Conservation (phyloP, 2,329 filamentous ascomycete species). For the Aspergillus pseudotamarii region DNA sequence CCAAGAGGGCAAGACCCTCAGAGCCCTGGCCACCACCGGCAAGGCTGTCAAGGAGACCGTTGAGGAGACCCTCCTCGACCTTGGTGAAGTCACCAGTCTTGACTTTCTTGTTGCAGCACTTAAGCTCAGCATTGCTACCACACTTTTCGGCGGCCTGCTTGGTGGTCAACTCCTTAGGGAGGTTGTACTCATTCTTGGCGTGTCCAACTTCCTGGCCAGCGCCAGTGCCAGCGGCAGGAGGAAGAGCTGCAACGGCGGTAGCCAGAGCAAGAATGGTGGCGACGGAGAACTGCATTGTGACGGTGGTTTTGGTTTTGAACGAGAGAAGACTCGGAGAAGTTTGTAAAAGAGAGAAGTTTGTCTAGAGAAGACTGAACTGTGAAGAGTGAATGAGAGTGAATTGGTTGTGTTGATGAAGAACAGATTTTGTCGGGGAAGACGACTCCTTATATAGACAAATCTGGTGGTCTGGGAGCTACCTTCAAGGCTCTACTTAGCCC, state of each 20-base stretch:
- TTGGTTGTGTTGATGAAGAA: constrained; percentile 34
- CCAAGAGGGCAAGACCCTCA: constrained; percentile 41
- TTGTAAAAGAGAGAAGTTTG: constrained; percentile 11
- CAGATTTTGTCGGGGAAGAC: constrained; percentile 12
- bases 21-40: constrained; percentile 37
- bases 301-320: constrained; percentile 33
- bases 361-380: constrained; percentile 28
- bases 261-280: constrained; percentile 39
- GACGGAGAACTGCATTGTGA: constrained; percentile 43
- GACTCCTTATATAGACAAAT: constrained; percentile 37
- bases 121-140: constrained; percentile 41
- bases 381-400: constrained; percentile 35
- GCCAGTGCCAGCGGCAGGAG: constrained; percentile 30
- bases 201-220: constrained; percentile 34
- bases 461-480: constrained; percentile 25
- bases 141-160: constrained; percentile 44
- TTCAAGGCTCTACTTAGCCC: constrained; percentile 10
- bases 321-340: constrained; percentile 23
- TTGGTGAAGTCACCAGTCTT: constrained; percentile 39
- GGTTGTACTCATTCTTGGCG: constrained; percentile 37
- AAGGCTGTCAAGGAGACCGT: constrained; percentile 37
- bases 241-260: constrained; percentile 35
- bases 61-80: constrained; percentile 35
- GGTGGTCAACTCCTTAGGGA: constrained; percentile 35
- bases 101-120: constrained; percentile 45